Evolutionary conservation across 169 alveolate genomes (phyloP).

Genomic region (Hepatocystis sp.): DNA sequence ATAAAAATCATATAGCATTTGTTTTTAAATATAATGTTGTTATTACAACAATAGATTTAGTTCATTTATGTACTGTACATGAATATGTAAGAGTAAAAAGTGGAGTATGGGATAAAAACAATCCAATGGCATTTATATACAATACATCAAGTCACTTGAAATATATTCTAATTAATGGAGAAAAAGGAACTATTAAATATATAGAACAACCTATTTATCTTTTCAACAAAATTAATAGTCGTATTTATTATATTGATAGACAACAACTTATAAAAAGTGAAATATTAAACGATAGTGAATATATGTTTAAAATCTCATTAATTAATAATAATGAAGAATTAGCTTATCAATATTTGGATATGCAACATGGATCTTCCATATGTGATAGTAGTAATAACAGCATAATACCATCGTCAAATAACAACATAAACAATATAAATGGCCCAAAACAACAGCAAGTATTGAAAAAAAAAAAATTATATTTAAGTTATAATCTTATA

Average conservation of each 20-base stretch:
- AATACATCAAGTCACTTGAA: slow-evolving; percentile 74
- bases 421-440: background rate
- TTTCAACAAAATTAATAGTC: slow-evolving; percentile 47
- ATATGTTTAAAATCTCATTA: slow-evolving; percentile 25
- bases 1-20: slow-evolving; percentile 78
- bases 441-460: slow-evolving; percentile 13
- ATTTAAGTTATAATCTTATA: slow-evolving; percentile 77
- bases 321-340: slow-evolving; percentile 46
- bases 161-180: slow-evolving; percentile 47
- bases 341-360: slow-evolving; percentile 45
- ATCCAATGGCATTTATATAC: slow-evolving; percentile 75
- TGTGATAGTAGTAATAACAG: background rate
- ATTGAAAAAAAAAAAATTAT: slow-evolving; percentile 54
- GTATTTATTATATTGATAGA: slow-evolving; percentile 31
- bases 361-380: background rate
- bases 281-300: slow-evolving; percentile 32
- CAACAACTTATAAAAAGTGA: slow-evolving; percentile 20
- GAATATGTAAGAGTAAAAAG: slow-evolving; percentile 78
- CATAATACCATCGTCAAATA: background rate
- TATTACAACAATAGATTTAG: slow-evolving; percentile 78
- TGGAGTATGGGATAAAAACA: slow-evolving; percentile 82
- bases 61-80: slow-evolving; percentile 76
- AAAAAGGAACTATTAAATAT: slow-evolving; percentile 65
- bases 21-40: slow-evolving; percentile 79
- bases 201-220: slow-evolving; percentile 60